phyloP scores from a whole-genome alignment of 306 rosid genomes.

The Notholithocarpus densiflorus region DNA sequence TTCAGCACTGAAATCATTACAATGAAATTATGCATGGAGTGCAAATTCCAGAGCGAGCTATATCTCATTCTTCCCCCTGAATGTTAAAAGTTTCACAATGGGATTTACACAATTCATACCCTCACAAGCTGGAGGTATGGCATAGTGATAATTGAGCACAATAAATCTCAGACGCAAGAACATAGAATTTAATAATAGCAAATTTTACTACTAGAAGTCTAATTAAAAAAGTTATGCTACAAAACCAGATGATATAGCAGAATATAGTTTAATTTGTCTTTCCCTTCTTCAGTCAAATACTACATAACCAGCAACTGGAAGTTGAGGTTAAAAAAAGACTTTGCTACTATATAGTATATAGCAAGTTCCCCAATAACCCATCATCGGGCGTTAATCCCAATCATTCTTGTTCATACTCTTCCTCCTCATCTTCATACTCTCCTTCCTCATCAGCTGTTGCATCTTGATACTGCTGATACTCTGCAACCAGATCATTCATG shows the following conservation, averaged over 20 bases:
- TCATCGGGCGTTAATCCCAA: neutral
- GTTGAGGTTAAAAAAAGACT: conserved; percentile 22
- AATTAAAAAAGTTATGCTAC: neutral
- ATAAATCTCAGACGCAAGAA: conserved; percentile 2
- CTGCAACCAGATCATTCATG: conserved; percentile 43
- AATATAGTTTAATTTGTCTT: neutral
- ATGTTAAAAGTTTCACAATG: no score
- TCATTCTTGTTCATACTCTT: conserved; percentile 5
- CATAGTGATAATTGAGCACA: no score
- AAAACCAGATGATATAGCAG: conserved; percentile 8
- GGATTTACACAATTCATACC: no score
- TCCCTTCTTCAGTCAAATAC: neutral
- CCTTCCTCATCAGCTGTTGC: conserved; percentile 38
- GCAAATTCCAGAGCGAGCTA: no score
- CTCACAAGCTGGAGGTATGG: no score
- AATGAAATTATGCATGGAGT: no score
- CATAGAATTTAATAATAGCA: neutral
- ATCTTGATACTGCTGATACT: conserved; percentile 51
- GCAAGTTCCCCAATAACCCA: neutral
- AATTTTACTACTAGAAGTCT: neutral
- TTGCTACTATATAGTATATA: neutral
- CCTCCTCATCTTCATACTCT: conserved; percentile 35
- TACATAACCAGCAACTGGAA: conserved; percentile 32
- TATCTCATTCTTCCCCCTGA: no score
- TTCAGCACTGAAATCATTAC: no score